Evolutionary conservation across 805 yeast genomes (phyloP), one percentile per base, ranked within the genome.

Genomic region (Barnettozyma vustinii): DNA sequence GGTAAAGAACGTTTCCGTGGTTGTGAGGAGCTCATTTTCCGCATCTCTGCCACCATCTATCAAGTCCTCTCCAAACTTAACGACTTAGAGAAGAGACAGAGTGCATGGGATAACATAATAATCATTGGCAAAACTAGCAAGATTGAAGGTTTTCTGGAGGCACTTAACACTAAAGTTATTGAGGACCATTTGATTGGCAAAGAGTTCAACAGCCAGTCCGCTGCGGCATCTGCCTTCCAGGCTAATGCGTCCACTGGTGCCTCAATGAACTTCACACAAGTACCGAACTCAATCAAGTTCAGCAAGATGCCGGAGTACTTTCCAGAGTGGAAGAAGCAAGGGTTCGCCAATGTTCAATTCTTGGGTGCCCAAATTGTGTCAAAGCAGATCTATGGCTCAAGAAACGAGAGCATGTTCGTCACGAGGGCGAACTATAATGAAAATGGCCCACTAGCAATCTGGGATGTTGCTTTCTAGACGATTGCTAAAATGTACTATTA

Each of bases 1-100:
- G 98, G 98, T 2, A 86, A 83, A 52, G 96, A 90, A 69, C 75
- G 98, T 58, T 92, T 92, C 66, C 83, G 79, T 62, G 98, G 97
- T 1, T 71, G 85, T 35, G 80, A 76, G 42, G 72, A 68, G 20
- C 73, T 92, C 46, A 74, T 92, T 32, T 71, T 67, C 5, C 60
- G 62, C 20, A 73, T 92, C 19, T 75, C 85, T 4, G 69, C 67
- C 18, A 75, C 76, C 2, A 74, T 87, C 2, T 80, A 79, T 43
- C 66, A 69, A 26, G 70, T 80, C 0, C 66, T 88, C 46, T 58
- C 65, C n/a, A 72, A 72, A 47, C 73, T 92, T 16, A 83, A 80
- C 32, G 92, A 87, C 57, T 68, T 84, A 18, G 77, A 76, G 52
- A 83, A 80, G 62, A 79, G 91, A 56, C 94, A 85, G 64, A 90